These are phyloP conservation scores for Aspergillus aculeatus DNA, from an alignment of 2,329 filamentous ascomycete species.

Conservation along the genomic window DNA sequence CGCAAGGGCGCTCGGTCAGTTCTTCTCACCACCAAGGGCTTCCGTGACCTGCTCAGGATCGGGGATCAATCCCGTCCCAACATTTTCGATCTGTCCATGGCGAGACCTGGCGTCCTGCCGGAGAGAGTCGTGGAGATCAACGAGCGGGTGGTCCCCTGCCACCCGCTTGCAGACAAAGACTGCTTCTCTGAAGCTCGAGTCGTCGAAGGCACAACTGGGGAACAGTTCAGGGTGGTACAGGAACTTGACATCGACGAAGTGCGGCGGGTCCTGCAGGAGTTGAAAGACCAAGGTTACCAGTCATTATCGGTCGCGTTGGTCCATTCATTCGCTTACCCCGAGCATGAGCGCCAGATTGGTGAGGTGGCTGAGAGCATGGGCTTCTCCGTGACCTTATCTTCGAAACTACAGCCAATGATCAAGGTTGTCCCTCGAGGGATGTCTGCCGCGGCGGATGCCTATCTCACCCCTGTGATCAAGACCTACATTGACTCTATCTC, in stretches of 20 bases:
- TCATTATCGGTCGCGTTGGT: conserved; percentile 86
- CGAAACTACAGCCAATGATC: conserved; percentile 81
- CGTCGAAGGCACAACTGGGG: conserved; percentile 56
- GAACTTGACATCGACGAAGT: conserved; percentile 56
- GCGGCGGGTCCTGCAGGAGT: conserved; percentile 60
- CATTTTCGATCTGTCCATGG: conserved; percentile 87
- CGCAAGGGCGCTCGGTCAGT: conserved; percentile 86
- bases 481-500: conserved; percentile 62
- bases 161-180: conserved; percentile 63
- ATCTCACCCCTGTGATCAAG: conserved; percentile 74
- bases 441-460: conserved; percentile 75
- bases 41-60: conserved; percentile 81
- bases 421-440: conserved; percentile 76
- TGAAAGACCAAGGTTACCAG: conserved; percentile 68
- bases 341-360: conserved; percentile 79
- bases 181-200: conserved; percentile 64
- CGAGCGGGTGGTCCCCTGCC: conserved; percentile 80
- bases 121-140: conserved; percentile 81
- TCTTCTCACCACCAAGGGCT: conserved; percentile 82
- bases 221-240: conserved; percentile 68
- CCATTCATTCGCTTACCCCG: conserved; percentile 85
- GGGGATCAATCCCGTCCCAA: conserved; percentile 86
- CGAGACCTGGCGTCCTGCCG: conserved; percentile 82
- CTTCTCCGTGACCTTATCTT: conserved; percentile 74
- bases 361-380: conserved; percentile 75